Evolutionary conservation across 176 grass and related monocot species (phyloP), one percentile per base, ranked within the genome.

Genomic region (Stipa capillata): DNA sequence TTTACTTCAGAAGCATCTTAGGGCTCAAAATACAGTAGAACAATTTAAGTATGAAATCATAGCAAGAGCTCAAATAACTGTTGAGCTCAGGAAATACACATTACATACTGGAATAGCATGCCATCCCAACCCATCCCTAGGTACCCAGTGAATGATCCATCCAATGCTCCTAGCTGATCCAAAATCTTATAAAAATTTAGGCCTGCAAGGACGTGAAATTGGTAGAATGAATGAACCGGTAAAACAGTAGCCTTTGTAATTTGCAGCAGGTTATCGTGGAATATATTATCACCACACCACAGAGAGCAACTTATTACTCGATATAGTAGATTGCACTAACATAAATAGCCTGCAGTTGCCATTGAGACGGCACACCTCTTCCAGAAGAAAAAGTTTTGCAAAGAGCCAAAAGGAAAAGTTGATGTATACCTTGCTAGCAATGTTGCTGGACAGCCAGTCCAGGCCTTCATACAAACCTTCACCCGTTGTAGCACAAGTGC

Each of bases 401-500:
- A 54, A 20, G 10, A 51, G 17, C 20, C 2, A 13, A 72, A 14
- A 42, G 6, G n/a, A 7, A 2, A 3, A 40, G 40, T 35, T 8
- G 9, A 24, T 3, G 48, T 48, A 25, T 80, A 91, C 89, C 89
- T 91, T 91, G 89, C 77, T 91, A 29, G 89, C 89, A 72, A 91
- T 91, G 81, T 91, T 91, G 89, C 85, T 87, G 72, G 89, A 91
- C 48, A 91, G 81, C 89, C 89, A 91, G 33, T 91, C 89, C 63
- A 91, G 85, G 18, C 89, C 89, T 76, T 91, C 89, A 4, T 91
- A 91, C 89, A 91, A 73, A 18, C 89, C 89, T 65, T 91, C 89
- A 31, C 89, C 89, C 45, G 89, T 81, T 31, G 89, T 91, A 73
- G 89, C 89, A 82, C 89, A 91, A 43, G 89, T 91, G 85, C 89